These are phyloP conservation scores for Aspergillus flavus DNA, from an alignment of 2,329 filamentous ascomycete genomes.

Conservation along the genomic window DNA sequence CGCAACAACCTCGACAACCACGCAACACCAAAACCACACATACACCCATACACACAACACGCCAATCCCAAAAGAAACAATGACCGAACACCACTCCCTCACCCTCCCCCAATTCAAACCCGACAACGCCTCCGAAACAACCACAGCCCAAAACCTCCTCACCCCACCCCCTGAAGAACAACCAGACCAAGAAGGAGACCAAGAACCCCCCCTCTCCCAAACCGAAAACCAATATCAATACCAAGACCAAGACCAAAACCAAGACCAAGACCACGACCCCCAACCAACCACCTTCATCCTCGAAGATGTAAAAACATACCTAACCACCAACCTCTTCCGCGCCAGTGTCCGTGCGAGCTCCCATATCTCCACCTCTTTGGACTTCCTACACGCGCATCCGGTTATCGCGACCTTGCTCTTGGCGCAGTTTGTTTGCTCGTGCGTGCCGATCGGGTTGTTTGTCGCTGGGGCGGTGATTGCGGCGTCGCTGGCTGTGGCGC, in stretches of 20 bases:
- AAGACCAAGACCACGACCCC: neutral
- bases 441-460: conserved; percentile 71
- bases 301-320: neutral
- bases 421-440: conserved; percentile 65
- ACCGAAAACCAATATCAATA: neutral
- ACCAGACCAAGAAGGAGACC: neutral
- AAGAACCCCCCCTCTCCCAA: neutral
- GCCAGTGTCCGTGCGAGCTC: conserved; percentile 25
- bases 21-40: neutral
- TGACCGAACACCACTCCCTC: neutral
- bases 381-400: conserved; percentile 66
- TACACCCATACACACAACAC: neutral
- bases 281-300: neutral
- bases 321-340: neutral
- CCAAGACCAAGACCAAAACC: neutral
- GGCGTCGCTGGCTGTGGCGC: conserved; percentile 62
- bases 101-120: conserved; percentile 11
- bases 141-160: conserved; percentile 7
- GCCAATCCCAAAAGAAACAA: neutral
- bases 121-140: neutral
- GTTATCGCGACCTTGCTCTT: conserved; percentile 70
- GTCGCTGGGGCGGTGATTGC: conserved; percentile 63
- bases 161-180: neutral
- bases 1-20: neutral
- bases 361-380: conserved; percentile 60